A percentile compares a stretch with the other conserved stretches of the same genome.
These are phyloP conservation scores for Canavalia ensiformis DNA, from an alignment of 306 rosid genomes.

Conservation along the genomic window DNA sequence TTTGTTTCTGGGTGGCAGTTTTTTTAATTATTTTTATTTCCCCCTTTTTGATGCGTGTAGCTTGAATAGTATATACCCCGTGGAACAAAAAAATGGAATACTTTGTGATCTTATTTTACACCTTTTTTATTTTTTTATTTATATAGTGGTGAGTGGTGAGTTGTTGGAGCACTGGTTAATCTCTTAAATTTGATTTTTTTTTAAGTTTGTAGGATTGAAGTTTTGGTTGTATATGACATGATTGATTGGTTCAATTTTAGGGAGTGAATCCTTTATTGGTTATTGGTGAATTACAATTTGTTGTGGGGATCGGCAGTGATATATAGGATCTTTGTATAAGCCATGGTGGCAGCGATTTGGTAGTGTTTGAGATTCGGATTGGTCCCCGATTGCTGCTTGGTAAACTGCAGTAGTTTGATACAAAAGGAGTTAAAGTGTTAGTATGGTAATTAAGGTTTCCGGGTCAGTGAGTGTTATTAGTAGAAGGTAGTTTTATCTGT, in stretches of 20 bases:
- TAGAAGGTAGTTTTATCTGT: neutral
- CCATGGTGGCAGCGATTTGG: neutral
- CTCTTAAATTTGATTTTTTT: neutral
- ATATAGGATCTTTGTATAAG: constrained; percentile 12
- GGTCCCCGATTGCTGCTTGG: neutral
- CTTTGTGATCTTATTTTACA: neutral
- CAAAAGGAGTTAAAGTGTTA: neutral
- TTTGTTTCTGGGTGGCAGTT: neutral
- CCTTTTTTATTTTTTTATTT: neutral
- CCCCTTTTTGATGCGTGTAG: constrained; percentile 29
- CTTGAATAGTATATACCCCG: neutral
- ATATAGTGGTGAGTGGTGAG: neutral
- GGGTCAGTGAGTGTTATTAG: constrained; percentile 6
- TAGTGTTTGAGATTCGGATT: constrained; percentile 23
- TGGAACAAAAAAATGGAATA: neutral
- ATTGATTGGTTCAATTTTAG: neutral
- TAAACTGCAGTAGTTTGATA: constrained; percentile 16
- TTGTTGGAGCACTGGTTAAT: neutral
- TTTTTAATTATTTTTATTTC: neutral
- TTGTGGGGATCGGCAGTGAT: constrained; percentile 37
- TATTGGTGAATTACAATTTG: constrained; percentile 36
- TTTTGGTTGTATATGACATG: neutral
- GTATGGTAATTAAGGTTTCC: constrained; percentile 15
- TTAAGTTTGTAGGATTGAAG: neutral
- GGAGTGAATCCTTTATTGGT: constrained; percentile 3